Evolutionary conservation across 2,329 filamentous ascomycete genomes (phyloP).

Genomic region (Macrophomina phaseolina): DNA sequence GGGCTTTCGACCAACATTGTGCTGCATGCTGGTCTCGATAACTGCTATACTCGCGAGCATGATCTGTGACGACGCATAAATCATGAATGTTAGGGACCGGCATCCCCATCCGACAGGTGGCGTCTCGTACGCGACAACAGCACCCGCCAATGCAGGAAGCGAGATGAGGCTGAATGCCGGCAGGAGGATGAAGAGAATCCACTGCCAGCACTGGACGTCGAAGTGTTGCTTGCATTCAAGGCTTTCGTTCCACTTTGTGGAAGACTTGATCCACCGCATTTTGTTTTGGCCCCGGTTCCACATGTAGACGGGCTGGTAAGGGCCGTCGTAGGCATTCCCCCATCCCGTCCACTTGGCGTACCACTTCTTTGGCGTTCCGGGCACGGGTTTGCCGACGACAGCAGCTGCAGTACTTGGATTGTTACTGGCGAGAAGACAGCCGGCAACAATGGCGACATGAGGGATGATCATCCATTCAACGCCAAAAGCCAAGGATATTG

Average conservation of each 20-base stretch:
- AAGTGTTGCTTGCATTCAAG: not conserved
- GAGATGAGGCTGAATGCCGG: slow-evolving; percentile 19
- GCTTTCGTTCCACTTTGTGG: not conserved
- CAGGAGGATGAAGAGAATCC: not conserved
- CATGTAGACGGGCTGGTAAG: slow-evolving; percentile 25
- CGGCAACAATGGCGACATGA: slow-evolving; percentile 39
- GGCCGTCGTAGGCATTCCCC: slow-evolving; percentile 22
- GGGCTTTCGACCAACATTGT: not conserved
- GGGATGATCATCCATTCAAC: slow-evolving; percentile 41
- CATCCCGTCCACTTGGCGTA: not conserved
- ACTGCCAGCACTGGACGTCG: not conserved
- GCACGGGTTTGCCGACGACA: not conserved
- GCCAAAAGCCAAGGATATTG: slow-evolving; percentile 38
- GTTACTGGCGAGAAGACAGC: slow-evolving; percentile 39
- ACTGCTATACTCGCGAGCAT: slow-evolving; percentile 14
- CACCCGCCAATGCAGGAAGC: slow-evolving; percentile 21
- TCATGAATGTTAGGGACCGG: slow-evolving; percentile 17
- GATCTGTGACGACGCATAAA: slow-evolving; percentile 17
- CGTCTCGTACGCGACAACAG: slow-evolving; percentile 22
- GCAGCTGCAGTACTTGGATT: slow-evolving; percentile 33
- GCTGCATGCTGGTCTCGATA: not conserved
- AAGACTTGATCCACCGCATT: not conserved
- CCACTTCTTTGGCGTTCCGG: not conserved
- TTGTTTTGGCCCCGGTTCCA: slow-evolving; percentile 22
- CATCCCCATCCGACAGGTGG: slow-evolving; percentile 27